A percentile compares a stretch with the other conserved stretches of the same genome.
Evolutionary conservation across 2,329 filamentous ascomycete species (phyloP).

Genomic region (Xylaria arbuscula): DNA sequence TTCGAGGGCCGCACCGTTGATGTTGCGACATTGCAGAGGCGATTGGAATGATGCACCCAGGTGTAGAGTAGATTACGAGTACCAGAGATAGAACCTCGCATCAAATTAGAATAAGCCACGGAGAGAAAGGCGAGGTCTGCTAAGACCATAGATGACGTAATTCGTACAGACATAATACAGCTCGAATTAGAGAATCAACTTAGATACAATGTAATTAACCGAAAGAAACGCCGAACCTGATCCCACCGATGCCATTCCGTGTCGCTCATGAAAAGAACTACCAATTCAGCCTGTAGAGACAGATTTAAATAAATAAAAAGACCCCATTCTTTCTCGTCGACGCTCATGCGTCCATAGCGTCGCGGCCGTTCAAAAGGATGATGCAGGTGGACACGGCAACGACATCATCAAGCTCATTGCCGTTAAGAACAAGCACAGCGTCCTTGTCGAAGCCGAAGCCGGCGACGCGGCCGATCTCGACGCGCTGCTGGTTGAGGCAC

Average conservation of each 20-base stretch:
- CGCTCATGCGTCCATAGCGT: constrained; percentile 49
- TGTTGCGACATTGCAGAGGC: neutral
- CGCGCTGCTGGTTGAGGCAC: constrained; percentile 51
- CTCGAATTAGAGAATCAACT: constrained; percentile 35
- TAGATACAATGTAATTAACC: constrained; percentile 11
- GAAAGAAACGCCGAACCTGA: constrained; percentile 25
- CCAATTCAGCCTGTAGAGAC: neutral
- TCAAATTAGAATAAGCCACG: constrained; percentile 7
- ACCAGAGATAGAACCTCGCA: neutral
- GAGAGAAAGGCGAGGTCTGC: constrained; percentile 2
- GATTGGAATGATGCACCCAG: neutral
- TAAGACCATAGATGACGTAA: constrained; percentile 30
- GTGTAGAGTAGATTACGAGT: neutral
- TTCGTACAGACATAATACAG: constrained; percentile 31
- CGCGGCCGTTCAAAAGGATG: constrained; percentile 50
- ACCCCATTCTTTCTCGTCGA: neutral
- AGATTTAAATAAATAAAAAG: neutral
- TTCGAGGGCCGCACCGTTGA: neutral
- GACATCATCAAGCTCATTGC: constrained; percentile 48
- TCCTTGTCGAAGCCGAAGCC: constrained; percentile 51
- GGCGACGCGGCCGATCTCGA: constrained; percentile 48
- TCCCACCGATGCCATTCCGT: constrained; percentile 6
- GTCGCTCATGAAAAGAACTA: neutral
- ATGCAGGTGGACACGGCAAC: constrained; percentile 49
- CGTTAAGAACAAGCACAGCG: constrained; percentile 49